A percentile compares a stretch with the other conserved stretches of the same genome.
Evolutionary conservation across 768 basidiomycete species (phyloP).

Genomic region (Auricularia cornea): DNA sequence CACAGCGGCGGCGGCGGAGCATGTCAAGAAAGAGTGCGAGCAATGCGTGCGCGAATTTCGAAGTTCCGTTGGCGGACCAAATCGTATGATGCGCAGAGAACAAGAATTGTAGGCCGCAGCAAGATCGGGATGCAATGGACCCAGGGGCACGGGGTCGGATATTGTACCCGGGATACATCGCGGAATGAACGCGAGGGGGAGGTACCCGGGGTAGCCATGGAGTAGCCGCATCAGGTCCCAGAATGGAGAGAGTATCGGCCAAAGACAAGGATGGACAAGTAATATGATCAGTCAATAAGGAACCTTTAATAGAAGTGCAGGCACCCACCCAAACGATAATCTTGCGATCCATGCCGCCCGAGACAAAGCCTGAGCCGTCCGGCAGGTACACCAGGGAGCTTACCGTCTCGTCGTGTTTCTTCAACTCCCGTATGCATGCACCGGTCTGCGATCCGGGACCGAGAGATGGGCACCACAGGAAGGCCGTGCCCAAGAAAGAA

Average conservation of each 20-base stretch:
- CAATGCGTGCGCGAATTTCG: no score
- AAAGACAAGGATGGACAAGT: background rate
- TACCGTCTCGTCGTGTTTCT: slow-evolving; percentile 70
- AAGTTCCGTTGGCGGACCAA: no score
- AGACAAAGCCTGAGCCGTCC: slow-evolving; percentile 84
- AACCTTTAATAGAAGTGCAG: background rate
- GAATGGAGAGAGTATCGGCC: background rate
- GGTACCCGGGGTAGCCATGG: background rate
- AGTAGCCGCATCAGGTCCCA: background rate
- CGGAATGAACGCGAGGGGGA: background rate
- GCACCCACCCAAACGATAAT: slow-evolving; percentile 71
- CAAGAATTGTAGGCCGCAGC: no score
- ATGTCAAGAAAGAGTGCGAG: no score
- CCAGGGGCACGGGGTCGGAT: background rate
- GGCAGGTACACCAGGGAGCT: slow-evolving; percentile 83
- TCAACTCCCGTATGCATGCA: slow-evolving; percentile 53
- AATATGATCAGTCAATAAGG: no score
- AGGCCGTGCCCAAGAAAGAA: slow-evolving; percentile 11
- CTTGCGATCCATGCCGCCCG: slow-evolving; percentile 77
- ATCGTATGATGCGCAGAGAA: no score
- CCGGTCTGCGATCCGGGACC: slow-evolving; percentile 48
- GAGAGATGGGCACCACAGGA: slow-evolving; percentile 6
- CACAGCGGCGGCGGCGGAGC: background rate
- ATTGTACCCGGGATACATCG: background rate
- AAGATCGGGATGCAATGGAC: background rate